These are phyloP conservation scores for Starmerella stellata DNA, from an alignment of 805 yeast species.

Conservation along the genomic window DNA sequence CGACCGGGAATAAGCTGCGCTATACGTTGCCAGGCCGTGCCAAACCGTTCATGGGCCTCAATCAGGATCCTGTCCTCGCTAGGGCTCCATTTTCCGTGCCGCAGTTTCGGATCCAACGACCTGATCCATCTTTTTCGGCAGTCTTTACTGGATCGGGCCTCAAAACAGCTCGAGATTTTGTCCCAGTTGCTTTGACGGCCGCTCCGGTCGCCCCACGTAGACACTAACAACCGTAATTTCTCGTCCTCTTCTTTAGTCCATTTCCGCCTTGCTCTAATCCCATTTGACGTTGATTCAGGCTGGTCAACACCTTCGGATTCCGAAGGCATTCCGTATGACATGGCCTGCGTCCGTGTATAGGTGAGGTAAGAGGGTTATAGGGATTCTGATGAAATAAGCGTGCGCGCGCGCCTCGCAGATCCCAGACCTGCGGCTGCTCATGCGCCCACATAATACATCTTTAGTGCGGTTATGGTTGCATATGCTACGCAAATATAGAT, in stretches of 20 bases:
- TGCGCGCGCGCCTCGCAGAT: too few relatives aligned
- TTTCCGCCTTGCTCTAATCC: conserved; percentile 15
- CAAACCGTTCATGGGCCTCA: conserved; percentile 46
- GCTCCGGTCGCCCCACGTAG: conserved; percentile 32
- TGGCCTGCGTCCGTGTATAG: not conserved
- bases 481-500: too few relatives aligned
- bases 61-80: conserved; percentile 56
- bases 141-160: conserved; percentile 49
- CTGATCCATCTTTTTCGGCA: conserved; percentile 77
- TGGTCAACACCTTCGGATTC: not conserved
- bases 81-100: conserved; percentile 73
- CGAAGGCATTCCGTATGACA: not conserved
- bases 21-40: conserved; percentile 75
- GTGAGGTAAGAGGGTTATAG: too few relatives aligned
- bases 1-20: conserved; percentile 61
- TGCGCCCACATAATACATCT: too few relatives aligned
- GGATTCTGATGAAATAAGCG: too few relatives aligned
- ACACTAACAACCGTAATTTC: conserved; percentile 27
- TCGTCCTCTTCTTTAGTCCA: conserved; percentile 70
- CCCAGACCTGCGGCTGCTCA: too few relatives aligned
- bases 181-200: conserved; percentile 28
- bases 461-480: too few relatives aligned
- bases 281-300: not conserved
- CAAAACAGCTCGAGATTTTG: conserved; percentile 23
- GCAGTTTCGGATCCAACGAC: conserved; percentile 63